A percentile compares a stretch with the other conserved stretches of the same genome.
These are phyloP conservation scores for Trichophyton benhamiae DNA, from an alignment of 2,329 filamentous ascomycete species.

Conservation along the genomic window DNA sequence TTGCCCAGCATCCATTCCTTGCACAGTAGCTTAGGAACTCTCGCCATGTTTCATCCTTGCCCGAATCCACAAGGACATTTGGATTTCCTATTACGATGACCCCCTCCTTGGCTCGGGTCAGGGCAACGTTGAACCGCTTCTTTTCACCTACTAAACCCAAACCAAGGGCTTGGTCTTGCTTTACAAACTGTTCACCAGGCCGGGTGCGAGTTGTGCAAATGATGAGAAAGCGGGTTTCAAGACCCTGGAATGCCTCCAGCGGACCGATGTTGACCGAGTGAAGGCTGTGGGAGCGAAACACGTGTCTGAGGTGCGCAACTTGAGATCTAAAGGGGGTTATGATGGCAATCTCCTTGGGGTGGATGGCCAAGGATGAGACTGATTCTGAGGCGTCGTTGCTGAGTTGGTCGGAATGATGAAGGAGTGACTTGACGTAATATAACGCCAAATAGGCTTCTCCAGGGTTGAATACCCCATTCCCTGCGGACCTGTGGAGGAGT, in stretches of 20 bases:
- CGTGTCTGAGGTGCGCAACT: constrained; percentile 28
- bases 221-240: constrained; percentile 34
- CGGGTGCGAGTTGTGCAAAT: constrained; percentile 32
- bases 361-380: constrained; percentile 14
- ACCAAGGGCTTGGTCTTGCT: constrained; percentile 14
- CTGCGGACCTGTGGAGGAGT: constrained; percentile 17
- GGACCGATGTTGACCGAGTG: constrained; percentile 35
- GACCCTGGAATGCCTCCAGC: constrained; percentile 36
- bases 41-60: constrained; percentile 27
- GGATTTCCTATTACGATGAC: constrained; percentile 33
- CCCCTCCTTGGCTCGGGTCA: constrained; percentile 34
- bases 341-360: constrained; percentile 30
- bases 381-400: constrained; percentile 8
- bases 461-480: constrained; percentile 14
- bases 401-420: constrained; percentile 22
- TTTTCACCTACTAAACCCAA: constrained; percentile 28
- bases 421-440: constrained; percentile 13
- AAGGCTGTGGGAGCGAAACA: constrained; percentile 23
- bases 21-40: constrained; percentile 28
- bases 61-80: constrained; percentile 21
- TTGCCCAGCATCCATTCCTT: constrained; percentile 26
- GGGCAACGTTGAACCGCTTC: constrained; percentile 34
- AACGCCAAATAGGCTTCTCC: constrained; percentile 15
- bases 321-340: constrained; percentile 37
- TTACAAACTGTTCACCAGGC: constrained; percentile 13